A percentile compares a stretch with the other conserved stretches of the same genome.
Conservation (phyloP, 2,329 filamentous ascomycete species). For the Waltergamsia citrina region DNA sequence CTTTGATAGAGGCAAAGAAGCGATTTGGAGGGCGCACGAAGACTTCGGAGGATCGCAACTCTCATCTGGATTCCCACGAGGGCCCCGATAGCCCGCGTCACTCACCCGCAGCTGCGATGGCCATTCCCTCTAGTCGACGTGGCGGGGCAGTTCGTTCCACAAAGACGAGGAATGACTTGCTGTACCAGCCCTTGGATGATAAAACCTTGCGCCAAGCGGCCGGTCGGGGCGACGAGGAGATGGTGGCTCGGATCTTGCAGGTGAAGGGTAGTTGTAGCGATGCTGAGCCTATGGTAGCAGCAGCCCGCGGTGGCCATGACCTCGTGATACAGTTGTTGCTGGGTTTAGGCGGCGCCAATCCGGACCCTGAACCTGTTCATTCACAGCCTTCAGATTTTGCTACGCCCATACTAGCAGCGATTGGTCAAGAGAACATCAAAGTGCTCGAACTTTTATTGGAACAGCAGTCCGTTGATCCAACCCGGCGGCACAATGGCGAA, state of each 20-base stretch:
- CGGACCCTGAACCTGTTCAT: conserved; percentile 59
- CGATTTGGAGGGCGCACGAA: conserved; percentile 42
- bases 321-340: conserved; percentile 73
- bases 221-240: conserved; percentile 51
- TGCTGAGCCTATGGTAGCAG: conserved; percentile 79
- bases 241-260: conserved; percentile 50
- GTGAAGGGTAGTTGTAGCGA: conserved; percentile 58
- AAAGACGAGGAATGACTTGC: conserved; percentile 54
- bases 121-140: conserved; percentile 37
- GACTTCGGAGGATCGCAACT: conserved; percentile 49
- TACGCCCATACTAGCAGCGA: conserved; percentile 89
- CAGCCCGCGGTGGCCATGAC: conserved; percentile 84
- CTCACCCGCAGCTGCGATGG: conserved; percentile 37
- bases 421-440: conserved; percentile 78
- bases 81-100: conserved; percentile 46
- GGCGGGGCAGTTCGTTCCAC: conserved; percentile 47
- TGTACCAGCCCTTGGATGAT: conserved; percentile 55
- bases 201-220: conserved; percentile 52
- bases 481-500: conserved; percentile 63
- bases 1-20: conserved; percentile 51
- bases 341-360: conserved; percentile 54
- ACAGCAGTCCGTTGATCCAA: conserved; percentile 74
- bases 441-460: conserved; percentile 74
- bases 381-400: conserved; percentile 60
- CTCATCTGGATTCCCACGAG: conserved; percentile 34